Evolutionary conservation across 2,329 filamentous ascomycete species (phyloP).

Genomic region (Calonectria ilicicola): DNA sequence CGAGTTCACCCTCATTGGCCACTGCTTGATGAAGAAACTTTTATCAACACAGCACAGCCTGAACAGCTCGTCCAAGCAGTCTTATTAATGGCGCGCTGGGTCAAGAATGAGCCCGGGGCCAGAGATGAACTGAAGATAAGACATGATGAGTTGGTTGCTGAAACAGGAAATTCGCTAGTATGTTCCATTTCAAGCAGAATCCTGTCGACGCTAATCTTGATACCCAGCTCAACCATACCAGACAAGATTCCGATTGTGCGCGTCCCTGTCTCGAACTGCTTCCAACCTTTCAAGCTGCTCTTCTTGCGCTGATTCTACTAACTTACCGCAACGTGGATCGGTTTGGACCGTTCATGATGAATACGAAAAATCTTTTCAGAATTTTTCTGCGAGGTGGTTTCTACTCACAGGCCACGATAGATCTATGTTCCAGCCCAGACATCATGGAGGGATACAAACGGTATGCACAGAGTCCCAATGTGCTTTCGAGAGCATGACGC

Average conservation of each 20-base stretch:
- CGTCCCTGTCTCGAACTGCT: background rate
- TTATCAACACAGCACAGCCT: background rate
- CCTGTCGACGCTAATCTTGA: background rate
- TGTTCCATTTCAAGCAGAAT: background rate
- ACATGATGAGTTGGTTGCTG: background rate
- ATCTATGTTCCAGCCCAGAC: background rate
- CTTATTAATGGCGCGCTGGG: background rate
- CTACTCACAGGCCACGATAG: background rate
- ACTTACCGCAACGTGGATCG: background rate
- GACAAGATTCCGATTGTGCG: background rate
- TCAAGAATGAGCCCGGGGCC: background rate
- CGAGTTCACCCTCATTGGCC: background rate
- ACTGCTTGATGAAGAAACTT: background rate
- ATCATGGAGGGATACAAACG: background rate
- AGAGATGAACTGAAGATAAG: background rate
- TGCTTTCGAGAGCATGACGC: fast-evolving
- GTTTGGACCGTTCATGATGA: background rate
- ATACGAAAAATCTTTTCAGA: background rate
- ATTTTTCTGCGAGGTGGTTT: background rate
- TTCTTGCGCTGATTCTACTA: background rate
- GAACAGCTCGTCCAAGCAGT: background rate
- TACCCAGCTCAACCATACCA: background rate
- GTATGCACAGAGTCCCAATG: background rate
- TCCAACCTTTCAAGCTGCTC: background rate
- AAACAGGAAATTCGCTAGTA: background rate